phyloP scores from a whole-genome alignment of 208 protist species.

The Porcisia deanei region DNA sequence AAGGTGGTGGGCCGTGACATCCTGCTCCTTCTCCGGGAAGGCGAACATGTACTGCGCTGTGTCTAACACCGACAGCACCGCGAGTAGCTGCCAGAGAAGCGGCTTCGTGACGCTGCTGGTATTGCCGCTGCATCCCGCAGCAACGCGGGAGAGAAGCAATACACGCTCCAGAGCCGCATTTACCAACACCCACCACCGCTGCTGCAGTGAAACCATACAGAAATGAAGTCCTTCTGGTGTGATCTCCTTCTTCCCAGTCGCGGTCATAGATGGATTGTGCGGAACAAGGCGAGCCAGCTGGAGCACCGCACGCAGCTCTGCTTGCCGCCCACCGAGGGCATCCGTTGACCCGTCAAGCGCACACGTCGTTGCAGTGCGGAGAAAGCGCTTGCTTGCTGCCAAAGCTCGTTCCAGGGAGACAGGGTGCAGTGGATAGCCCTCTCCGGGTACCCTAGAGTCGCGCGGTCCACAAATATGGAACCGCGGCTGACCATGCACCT shows the following conservation, averaged over 20 bases:
- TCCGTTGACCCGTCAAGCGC: conserved; percentile 64
- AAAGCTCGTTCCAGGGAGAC: conserved; percentile 64
- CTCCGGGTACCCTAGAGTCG: conserved; percentile 8
- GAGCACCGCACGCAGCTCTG: conserved; percentile 51
- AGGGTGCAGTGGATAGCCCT: conserved; percentile 42
- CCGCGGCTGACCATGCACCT: conserved; percentile 36
- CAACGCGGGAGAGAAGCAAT: conserved; percentile 32
- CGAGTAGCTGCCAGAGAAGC: conserved; percentile 77
- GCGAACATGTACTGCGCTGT: conserved; percentile 51
- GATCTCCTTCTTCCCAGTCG: conserved; percentile 19
- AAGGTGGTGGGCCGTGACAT: conserved; percentile 65
- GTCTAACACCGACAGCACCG: conserved; percentile 66
- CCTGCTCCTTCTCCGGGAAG: conserved; percentile 56
- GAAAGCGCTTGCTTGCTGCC: conserved; percentile 47
- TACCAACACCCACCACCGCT: conserved; percentile 87
- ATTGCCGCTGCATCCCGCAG: not conserved
- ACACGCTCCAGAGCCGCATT: conserved; percentile 75
- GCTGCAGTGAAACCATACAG: conserved; percentile 84
- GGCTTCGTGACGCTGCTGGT: conserved; percentile 31
- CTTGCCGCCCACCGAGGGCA: conserved; percentile 29
- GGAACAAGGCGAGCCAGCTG: conserved; percentile 60
- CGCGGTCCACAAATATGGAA: conserved; percentile 35
- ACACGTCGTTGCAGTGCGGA: conserved; percentile 63
- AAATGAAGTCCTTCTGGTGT: conserved; percentile 78
- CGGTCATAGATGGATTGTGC: conserved; percentile 2